Evolutionary conservation across 805 yeast genomes (phyloP), one percentile per base, ranked within the genome.

Genomic region (Saccharomycopsis fibuligera): DNA sequence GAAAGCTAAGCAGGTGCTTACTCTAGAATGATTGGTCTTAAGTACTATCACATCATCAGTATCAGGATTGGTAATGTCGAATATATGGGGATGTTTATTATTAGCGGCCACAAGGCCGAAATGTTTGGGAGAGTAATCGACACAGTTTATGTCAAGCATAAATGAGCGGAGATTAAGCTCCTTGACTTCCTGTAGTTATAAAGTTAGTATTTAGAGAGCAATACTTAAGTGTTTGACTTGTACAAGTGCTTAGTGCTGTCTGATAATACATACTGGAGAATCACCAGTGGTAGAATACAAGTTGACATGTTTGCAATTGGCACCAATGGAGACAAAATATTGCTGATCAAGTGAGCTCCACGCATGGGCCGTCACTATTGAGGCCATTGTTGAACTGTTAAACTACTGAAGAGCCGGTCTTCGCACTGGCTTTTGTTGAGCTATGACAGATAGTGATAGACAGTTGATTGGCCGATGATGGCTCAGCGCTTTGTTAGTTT

Each of bases 41-140:
- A 48, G 22, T 3, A 25, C 35, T 17, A 44, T 27, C 8, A 44
- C 27, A 27, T 45, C 48, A 27, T 45, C 48, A 14, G 38, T 10
- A 24, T 45, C 48, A 17, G 45, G 45, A 12, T 42, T 46, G 14
- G 41, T 30, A 19, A 50, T 23, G 35, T 46, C 36, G 19, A 46
- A 46, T 16, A 50, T 12, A 12, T 19, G 23, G 19, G 53, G 49
- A 14, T 17, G 17, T n/a, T 37, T 38, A 24, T 50, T 29, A 23
- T 35, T 45, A 16, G 50, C 49, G 10, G 44, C 53, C 10, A 50
- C 50, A 6, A 44, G 21, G 1, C 53, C 53, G 21, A 38, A 25
- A n/a, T 23, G 24, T 2, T n/a, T 30, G n/a, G 41, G 14, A 4
- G 44, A 37, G 25, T 50, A 50, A 45, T 50, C 53, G 3, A 50